Conservation (phyloP, 257 asterid genomes). For the Solanum megistacrolobum region DNA sequence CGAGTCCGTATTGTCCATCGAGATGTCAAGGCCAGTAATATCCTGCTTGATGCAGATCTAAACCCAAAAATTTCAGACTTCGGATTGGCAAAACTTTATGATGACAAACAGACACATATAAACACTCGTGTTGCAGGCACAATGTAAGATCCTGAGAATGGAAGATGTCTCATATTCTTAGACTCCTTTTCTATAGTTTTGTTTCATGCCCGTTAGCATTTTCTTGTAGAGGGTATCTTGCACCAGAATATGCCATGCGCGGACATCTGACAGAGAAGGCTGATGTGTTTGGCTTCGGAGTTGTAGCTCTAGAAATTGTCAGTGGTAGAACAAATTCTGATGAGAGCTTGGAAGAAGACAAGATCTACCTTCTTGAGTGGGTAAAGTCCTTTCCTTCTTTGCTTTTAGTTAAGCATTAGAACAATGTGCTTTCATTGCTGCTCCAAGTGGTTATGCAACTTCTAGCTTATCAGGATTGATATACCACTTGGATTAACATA, state of each 20-base stretch:
- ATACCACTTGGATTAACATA: not conserved
- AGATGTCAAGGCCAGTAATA: constrained; percentile 76
- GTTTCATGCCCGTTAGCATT: not conserved
- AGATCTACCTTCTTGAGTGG: constrained; percentile 70
- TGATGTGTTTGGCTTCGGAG: constrained; percentile 62
- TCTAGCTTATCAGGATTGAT: not conserved
- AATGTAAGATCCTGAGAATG: constrained; percentile 30
- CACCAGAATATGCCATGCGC: constrained; percentile 77
- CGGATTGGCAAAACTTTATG: constrained; percentile 65
- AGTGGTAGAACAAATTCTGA: constrained; percentile 64
- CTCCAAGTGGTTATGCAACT: not conserved
- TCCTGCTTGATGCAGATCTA: constrained; percentile 54
- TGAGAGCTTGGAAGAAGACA: constrained; percentile 36
- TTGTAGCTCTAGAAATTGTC: constrained; percentile 53
- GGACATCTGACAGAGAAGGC: constrained; percentile 73
- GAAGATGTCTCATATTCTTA: not conserved
- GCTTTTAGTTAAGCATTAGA: not conserved
- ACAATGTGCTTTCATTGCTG: not conserved
- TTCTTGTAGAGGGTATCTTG: constrained; percentile 55
- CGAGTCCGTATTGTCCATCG: constrained; percentile 54
- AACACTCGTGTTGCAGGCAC: constrained; percentile 92
- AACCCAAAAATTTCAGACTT: constrained; percentile 67
- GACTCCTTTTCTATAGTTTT: not conserved
- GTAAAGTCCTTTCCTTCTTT: constrained; percentile 17
- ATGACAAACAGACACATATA: constrained; percentile 68